Evolutionary conservation across 768 basidiomycete species (phyloP).

Genomic region (Rhodotorula kratochvilovae): DNA sequence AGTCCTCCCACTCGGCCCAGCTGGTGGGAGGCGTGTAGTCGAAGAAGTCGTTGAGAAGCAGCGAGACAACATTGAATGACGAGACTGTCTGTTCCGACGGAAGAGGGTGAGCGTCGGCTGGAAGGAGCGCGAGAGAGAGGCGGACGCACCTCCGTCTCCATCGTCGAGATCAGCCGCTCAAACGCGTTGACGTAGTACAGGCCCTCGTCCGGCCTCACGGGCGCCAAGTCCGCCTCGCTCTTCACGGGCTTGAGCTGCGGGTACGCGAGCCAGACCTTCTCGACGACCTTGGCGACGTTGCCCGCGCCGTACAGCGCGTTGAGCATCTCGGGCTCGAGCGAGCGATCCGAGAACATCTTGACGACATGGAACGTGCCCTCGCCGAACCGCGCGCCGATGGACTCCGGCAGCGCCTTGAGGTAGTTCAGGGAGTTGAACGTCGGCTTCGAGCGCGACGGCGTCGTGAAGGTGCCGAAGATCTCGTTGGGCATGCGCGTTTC

Average conservation of each 20-base stretch:
- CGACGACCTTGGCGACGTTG: constrained; percentile 70
- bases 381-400: background rate
- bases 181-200: constrained; percentile 89
- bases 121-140: background rate
- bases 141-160: constrained; percentile 82
- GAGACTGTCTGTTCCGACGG: constrained; percentile 32
- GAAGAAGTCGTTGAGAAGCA: constrained; percentile 39
- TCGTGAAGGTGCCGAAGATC: constrained; percentile 68
- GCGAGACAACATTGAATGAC: constrained; percentile 38
- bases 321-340: constrained; percentile 67
- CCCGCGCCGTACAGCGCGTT: constrained; percentile 58
- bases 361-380: constrained; percentile 60
- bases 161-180: constrained; percentile 83
- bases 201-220: constrained; percentile 68
- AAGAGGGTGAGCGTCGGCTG: background rate
- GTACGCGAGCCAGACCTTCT: constrained; percentile 60
- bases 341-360: constrained; percentile 76
- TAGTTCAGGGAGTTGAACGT: constrained; percentile 86
- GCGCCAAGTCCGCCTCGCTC: constrained; percentile 56
- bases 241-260: constrained; percentile 49
- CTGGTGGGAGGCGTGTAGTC: constrained; percentile 28
- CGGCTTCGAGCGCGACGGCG: constrained; percentile 49
- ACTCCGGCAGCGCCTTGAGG: constrained; percentile 45
- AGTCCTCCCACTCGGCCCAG: constrained; percentile 41
- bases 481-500: constrained; percentile 55